Evolutionary conservation across 78 protist species (phyloP).

Genomic region (Capsaspora owczarzaki): DNA sequence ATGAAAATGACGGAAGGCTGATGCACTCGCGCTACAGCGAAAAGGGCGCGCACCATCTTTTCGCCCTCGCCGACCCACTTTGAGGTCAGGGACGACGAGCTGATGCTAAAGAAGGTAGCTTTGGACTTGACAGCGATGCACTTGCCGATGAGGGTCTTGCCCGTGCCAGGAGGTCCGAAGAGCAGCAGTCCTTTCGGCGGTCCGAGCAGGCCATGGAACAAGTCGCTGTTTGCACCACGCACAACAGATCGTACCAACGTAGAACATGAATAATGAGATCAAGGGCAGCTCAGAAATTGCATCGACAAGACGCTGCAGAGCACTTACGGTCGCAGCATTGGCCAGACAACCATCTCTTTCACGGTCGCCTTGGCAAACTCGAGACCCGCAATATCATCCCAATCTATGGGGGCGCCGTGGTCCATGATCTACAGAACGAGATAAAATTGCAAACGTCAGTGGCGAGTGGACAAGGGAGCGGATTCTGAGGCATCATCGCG

Average conservation of each 20-base stretch:
- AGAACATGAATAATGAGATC: too few relatives aligned
- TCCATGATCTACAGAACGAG: constrained; percentile 16
- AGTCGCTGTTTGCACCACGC: constrained; percentile 16
- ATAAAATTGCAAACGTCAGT: not conserved
- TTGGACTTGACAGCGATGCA: constrained; percentile 53
- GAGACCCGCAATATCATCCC: constrained; percentile 74
- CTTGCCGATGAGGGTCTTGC: constrained; percentile 78
- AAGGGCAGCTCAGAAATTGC: too few relatives aligned
- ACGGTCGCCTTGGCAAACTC: constrained; percentile 49
- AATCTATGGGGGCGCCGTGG: constrained; percentile 10
- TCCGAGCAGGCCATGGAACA: constrained; percentile 53
- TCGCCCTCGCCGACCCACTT: constrained; percentile 75
- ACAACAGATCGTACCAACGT: too few relatives aligned
- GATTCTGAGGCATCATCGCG: not conserved
- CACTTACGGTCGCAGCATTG: constrained; percentile 49
- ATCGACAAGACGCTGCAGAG: not conserved
- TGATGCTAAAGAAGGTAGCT: constrained; percentile 71
- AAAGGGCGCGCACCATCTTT: constrained; percentile 78
- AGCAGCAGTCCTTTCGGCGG: constrained; percentile 74
- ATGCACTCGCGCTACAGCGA: constrained; percentile 64
- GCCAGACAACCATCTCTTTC: constrained; percentile 58
- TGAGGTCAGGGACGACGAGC: constrained; percentile 60
- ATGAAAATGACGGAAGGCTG: constrained; percentile 80
- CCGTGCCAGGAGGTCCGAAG: constrained; percentile 81
- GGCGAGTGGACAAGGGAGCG: too few relatives aligned